A percentile compares a stretch with the other conserved stretches of the same genome.
These are phyloP conservation scores for Luffa aegyptiaca DNA, from an alignment of 306 rosid species.

Conservation along the genomic window DNA sequence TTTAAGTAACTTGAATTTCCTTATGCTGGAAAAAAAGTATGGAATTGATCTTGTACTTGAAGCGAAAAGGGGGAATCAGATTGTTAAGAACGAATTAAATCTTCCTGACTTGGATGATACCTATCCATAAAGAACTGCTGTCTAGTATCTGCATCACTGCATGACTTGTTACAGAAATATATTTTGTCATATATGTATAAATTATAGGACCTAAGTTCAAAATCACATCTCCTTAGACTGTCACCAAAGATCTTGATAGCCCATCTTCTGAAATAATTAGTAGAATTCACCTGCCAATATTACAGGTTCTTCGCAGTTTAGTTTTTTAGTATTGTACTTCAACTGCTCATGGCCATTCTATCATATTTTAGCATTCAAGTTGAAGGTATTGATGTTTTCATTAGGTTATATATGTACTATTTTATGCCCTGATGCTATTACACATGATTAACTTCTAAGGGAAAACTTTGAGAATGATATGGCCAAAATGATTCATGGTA, in stretches of 20 bases:
- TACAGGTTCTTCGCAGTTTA: neutral
- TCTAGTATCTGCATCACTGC: neutral
- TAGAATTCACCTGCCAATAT: neutral
- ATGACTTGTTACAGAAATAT: neutral
- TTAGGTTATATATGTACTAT: neutral
- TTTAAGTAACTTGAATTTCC: neutral
- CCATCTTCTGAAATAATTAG: neutral
- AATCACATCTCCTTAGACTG: neutral
- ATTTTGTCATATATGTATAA: neutral
- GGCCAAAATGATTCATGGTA: neutral
- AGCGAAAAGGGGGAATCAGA: neutral
- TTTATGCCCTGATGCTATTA: neutral
- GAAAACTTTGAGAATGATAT: neutral
- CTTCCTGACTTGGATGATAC: neutral
- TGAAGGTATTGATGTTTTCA: neutral
- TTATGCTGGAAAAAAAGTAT: neutral
- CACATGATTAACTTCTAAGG: neutral
- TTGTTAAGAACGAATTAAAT: neutral
- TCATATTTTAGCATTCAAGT: neutral
- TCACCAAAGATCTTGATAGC: neutral
- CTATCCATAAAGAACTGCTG: neutral
- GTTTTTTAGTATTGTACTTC: neutral
- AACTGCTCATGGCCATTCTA: neutral
- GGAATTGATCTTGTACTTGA: neutral
- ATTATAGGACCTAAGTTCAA: neutral